Conservation (phyloP, 2,329 filamentous ascomycete species). For the Calonectria pseudoreteaudii region DNA sequence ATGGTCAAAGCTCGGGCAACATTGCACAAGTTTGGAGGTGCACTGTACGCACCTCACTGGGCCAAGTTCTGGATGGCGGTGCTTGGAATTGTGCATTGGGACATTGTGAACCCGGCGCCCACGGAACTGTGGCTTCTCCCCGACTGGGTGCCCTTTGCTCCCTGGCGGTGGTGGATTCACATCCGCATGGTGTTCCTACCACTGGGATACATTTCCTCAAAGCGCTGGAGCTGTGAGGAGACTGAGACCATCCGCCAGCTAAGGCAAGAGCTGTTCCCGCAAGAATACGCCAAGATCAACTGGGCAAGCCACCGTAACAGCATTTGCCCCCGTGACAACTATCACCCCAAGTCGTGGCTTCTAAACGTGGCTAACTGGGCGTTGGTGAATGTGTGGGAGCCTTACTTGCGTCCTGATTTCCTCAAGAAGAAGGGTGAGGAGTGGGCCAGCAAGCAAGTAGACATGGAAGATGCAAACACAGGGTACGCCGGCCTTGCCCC, state of each 20-base stretch:
- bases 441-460: slow-evolving; percentile 84
- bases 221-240: slow-evolving; percentile 80
- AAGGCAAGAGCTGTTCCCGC: slow-evolving; percentile 83
- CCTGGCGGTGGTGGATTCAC: slow-evolving; percentile 98
- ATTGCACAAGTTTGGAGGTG: slow-evolving; percentile 88
- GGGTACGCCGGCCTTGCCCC: slow-evolving; percentile 88
- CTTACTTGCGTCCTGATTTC: slow-evolving; percentile 75
- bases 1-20: slow-evolving; percentile 88
- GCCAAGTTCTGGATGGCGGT: slow-evolving; percentile 95
- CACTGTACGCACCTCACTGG: slow-evolving; percentile 89
- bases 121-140: slow-evolving; percentile 94
- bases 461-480: slow-evolving; percentile 94
- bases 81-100: slow-evolving; percentile 86
- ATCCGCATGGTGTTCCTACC: slow-evolving; percentile 96
- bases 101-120: slow-evolving; percentile 93
- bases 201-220: slow-evolving; percentile 92
- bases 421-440: slow-evolving; percentile 80
- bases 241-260: slow-evolving; percentile 80
- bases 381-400: slow-evolving; percentile 83
- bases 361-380: slow-evolving; percentile 84
- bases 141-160: slow-evolving; percentile 89
- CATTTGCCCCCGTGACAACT: slow-evolving; percentile 85
- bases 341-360: slow-evolving; percentile 90
- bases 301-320: slow-evolving; percentile 85
- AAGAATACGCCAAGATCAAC: slow-evolving; percentile 81